Conservation (phyloP, 1,139 yeast genomes). For the Blastobotrys ciferrii region DNA sequence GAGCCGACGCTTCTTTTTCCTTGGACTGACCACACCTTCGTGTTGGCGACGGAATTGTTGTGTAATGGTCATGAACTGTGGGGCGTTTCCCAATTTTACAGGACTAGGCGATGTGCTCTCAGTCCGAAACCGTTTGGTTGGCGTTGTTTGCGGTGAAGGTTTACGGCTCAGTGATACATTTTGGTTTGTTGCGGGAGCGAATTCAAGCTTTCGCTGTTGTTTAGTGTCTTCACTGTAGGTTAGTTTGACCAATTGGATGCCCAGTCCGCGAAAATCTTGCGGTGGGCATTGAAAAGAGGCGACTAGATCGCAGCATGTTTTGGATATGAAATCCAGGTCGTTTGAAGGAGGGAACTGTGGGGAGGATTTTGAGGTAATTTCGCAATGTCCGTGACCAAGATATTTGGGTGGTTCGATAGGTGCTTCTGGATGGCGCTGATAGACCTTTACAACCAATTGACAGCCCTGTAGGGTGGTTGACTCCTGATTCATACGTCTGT, state of each 20-base stretch:
- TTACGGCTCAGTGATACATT: too few species aligned
- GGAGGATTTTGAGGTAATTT: slow-evolving; percentile 56
- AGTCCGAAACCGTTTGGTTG: slow-evolving; percentile 16
- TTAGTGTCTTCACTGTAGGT: slow-evolving; percentile 18
- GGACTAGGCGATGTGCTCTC: slow-evolving; percentile 6
- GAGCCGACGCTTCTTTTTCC: slow-evolving; percentile 8
- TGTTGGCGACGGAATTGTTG: slow-evolving; percentile 26
- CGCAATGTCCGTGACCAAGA: slow-evolving; percentile 83
- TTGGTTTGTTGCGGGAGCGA: slow-evolving; percentile 7
- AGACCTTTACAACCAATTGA: slow-evolving; percentile 59
- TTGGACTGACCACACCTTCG: slow-evolving; percentile 3
- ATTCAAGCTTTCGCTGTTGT: slow-evolving; percentile 6
- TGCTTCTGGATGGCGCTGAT: slow-evolving; percentile 60
- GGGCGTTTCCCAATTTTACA: background rate
- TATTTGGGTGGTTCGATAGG: slow-evolving; percentile 74
- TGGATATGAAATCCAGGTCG: slow-evolving; percentile 58
- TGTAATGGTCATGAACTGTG: slow-evolving; percentile 18
- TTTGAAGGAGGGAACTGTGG: slow-evolving; percentile 56
- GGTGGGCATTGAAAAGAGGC: slow-evolving; percentile 61
- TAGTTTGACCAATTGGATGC: slow-evolving; percentile 62
- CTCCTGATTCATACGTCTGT: slow-evolving; percentile 46
- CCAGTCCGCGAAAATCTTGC: slow-evolving; percentile 71
- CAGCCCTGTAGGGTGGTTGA: slow-evolving; percentile 51
- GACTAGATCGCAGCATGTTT: slow-evolving; percentile 58
- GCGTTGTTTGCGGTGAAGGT: slow-evolving; percentile 8